Percentiles rank a stretch among this genome's conserved stretches.
Evolutionary conservation across 371 early-diverging fungal genomes (phyloP).

Genomic region (Apophysomyces variabilis): DNA sequence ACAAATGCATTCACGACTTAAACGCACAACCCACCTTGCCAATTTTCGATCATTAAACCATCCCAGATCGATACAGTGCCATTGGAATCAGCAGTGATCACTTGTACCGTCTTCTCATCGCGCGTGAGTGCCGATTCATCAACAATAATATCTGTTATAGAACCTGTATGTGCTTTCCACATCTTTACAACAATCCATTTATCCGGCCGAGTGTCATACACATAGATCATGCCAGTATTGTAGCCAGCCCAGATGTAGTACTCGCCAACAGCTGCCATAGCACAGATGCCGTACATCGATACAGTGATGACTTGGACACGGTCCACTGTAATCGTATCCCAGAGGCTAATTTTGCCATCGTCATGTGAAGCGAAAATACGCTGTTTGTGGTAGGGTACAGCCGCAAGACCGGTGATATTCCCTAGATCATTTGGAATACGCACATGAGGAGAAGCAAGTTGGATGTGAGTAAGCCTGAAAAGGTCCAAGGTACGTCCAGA

Average conservation of each 20-base stretch:
- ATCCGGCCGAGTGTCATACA: conserved; percentile 67
- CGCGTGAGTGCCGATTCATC: conserved; percentile 45
- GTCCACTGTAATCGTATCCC: conserved; percentile 62
- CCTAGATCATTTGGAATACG: conserved; percentile 61
- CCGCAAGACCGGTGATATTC: conserved; percentile 63
- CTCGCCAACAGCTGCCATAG: conserved; percentile 66
- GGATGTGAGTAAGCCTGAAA: not conserved
- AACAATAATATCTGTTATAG: conserved; percentile 57
- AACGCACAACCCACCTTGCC: conserved; percentile 54
- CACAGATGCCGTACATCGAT: conserved; percentile 71
- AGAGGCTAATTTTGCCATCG: conserved; percentile 79
- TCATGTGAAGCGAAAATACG: conserved; percentile 78
- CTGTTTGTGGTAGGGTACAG: conserved; percentile 44
- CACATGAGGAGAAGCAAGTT: conserved; percentile 18
- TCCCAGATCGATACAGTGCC: conserved; percentile 78
- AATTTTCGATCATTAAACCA: conserved; percentile 69
- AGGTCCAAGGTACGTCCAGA: conserved; percentile 21
- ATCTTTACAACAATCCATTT: conserved; percentile 72
- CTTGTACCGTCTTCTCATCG: conserved; percentile 49
- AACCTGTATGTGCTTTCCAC: conserved; percentile 69
- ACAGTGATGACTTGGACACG: conserved; percentile 55
- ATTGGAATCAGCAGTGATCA: conserved; percentile 65
- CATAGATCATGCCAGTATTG: conserved; percentile 79
- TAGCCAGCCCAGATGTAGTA: conserved; percentile 80
- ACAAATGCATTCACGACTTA: not conserved